Evolutionary conservation across 352 stramenopile species (phyloP).

Genomic region (Blastocystis sp.): DNA sequence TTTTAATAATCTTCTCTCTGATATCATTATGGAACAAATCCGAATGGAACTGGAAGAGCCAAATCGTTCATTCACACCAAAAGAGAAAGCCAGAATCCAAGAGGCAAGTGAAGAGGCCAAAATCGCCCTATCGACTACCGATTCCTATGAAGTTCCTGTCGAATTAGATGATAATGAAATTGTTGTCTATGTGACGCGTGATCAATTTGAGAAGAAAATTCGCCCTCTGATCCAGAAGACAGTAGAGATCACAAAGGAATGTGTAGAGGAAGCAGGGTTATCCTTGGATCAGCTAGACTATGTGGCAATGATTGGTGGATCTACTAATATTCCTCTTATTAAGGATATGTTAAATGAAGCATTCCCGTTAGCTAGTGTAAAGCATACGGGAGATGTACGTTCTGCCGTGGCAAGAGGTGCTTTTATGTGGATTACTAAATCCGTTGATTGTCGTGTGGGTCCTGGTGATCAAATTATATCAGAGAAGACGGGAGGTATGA

Average conservation of each 20-base stretch:
- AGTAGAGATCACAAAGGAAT: not conserved
- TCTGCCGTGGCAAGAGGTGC: not conserved
- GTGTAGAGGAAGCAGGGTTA: not conserved
- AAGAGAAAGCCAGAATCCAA: constrained; percentile 72
- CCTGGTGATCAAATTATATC: not conserved
- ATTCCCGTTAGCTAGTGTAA: not conserved
- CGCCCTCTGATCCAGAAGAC: not conserved
- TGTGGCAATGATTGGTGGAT: constrained; percentile 18
- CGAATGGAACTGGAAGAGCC: constrained; percentile 72
- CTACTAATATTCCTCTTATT: not conserved
- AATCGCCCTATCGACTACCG: not conserved
- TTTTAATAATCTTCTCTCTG: constrained; percentile 73
- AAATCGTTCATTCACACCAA: constrained; percentile 84
- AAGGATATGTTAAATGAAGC: not conserved
- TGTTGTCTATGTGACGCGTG: not conserved
- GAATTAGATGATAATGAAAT: not conserved
- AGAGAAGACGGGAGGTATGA: not conserved
- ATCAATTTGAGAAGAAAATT: not conserved
- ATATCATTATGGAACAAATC: constrained; percentile 80
- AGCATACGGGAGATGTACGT: not conserved
- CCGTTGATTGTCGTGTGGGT: not conserved
- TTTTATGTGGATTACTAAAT: not conserved
- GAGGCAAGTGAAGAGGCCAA: not conserved
- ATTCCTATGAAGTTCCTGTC: not conserved
- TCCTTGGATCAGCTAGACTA: not conserved